These are phyloP conservation scores for Aspergillus latus DNA, from an alignment of 2,329 filamentous ascomycete genomes.

Conservation along the genomic window DNA sequence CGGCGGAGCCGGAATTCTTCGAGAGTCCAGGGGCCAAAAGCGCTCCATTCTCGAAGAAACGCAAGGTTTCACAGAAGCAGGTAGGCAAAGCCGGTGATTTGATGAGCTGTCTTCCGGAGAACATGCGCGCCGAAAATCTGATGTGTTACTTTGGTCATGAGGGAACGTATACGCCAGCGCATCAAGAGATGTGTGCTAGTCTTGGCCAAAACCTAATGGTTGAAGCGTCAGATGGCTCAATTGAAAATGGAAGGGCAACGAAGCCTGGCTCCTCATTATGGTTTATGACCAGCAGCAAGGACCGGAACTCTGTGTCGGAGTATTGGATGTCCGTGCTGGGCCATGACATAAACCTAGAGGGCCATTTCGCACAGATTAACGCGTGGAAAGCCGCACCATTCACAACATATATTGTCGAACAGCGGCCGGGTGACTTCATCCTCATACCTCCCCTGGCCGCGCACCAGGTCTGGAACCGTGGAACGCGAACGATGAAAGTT, in stretches of 20 bases:
- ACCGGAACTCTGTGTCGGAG: constrained; percentile 84
- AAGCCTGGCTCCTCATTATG: constrained; percentile 87
- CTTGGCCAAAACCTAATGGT: constrained; percentile 99
- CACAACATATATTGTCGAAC: constrained; percentile 88
- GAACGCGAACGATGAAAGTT: constrained; percentile 93
- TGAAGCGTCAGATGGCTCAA: constrained; percentile 68
- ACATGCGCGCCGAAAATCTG: constrained; percentile 91
- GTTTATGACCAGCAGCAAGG: constrained; percentile 98
- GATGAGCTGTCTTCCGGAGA: constrained; percentile 84
- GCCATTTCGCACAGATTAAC: constrained; percentile 92
- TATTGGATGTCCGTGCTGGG: constrained; percentile 92
- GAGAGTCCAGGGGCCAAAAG: constrained; percentile 55
- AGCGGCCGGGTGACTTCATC: constrained; percentile 87
- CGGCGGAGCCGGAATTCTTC: constrained; percentile 54
- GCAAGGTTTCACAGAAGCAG: constrained; percentile 50
- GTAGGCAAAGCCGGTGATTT: constrained; percentile 79
- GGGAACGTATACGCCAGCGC: constrained; percentile 91
- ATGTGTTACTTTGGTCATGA: constrained; percentile 99
- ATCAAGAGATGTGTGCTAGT: constrained; percentile 96
- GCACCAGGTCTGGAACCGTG: constrained; percentile 97
- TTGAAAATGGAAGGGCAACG: constrained; percentile 67
- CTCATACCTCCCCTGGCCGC: constrained; percentile 89
- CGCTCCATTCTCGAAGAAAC: constrained; percentile 41
- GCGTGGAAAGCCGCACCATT: constrained; percentile 96
- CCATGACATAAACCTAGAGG: constrained; percentile 95